Evolutionary conservation across 116 monocot genomes (phyloP), one percentile per base, ranked within the genome.

Genomic region (Dioscorea cayenensis): DNA sequence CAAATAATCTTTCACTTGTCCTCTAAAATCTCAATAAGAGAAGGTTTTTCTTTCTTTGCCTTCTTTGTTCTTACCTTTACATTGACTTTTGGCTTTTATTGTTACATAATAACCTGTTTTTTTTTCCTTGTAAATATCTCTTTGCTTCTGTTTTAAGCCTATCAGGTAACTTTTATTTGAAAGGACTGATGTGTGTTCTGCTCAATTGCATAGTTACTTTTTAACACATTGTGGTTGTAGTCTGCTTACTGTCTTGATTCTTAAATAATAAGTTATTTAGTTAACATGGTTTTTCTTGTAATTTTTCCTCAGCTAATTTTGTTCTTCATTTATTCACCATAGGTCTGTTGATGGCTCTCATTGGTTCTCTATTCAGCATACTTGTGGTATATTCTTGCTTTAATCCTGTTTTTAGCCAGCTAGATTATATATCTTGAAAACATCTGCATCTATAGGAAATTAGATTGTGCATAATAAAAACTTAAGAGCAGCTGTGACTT

Each of bases 261-360:
- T 43, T 6, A 43, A 7, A 43, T 43, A 43, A 43, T 43, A 43
- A 43, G 43, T 43, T 43, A 55, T 55, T 16, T 55, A 16, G 18
- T 55, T 55, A 0, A 5, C 55, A 55, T 55, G 55, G 55, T 16
- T n/a, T 14, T n/a, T 19, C 5, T 55, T 55, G n/a, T 55, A 55
- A 14, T n/a, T 27, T 21, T 23, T 11, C 62, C 25, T 62, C 62
- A 23, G n/a, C 25, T 23, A 6, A 62, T 62, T 10, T 28, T 62
- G 22, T 62, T 27, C 23, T 23, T 62, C 25, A 5, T 23, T 62
- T 62, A 11, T 21, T 62, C 12, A 11, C 20, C 23, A 49, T 85
- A 96, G 96, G 87, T 71, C 84, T 88, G 36, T 66, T 96, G 75
- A 96, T 92, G 92, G 80, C 96, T 69, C 77, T 96, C 68, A 96